Evolutionary conservation across 139 green algal genomes (phyloP), one percentile per base, ranked within the genome.

Genomic region (Chlamydomonas sp.): DNA sequence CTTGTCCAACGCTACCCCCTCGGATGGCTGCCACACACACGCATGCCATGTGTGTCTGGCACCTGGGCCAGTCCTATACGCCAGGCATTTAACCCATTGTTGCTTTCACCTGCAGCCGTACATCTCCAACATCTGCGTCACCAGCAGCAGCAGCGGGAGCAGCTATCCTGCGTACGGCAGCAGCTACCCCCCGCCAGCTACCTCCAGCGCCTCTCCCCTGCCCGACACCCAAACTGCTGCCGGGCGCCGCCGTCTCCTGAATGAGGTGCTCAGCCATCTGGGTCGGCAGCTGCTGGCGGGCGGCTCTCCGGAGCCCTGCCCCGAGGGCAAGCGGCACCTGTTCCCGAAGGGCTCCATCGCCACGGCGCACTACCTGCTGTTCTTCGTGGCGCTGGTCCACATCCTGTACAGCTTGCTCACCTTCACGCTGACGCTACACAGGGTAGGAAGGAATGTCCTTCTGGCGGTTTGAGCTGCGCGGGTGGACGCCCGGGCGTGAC

Each of bases 351-450:
- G 49, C 67, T 64, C 71, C 82, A 86, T 86, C 82, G 59, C 71
- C n/a, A 79, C 18, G 1, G 71, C 71, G 5, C 82, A 86, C 71
- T 86, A 86, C 82, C 82, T 86, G 71, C 71, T 86, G 59, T 86
- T 86, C 82, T 86, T 86, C 62, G 71, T 86, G 12, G 82, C 82
- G 9, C 60, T 86, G 61, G 71, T 86, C 3, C 82, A 86, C 69
- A 86, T 86, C 71, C n/a, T 79, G 9, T 86, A 86, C 82, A 86
- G 82, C 82, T 10, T 86, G 18, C 63, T 86, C 71, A 86, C 82
- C 61, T 86, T 86, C 82, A 86, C 60, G 20, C 61, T 86, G 14
- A 86, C 82, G 60, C 82, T 86, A 61, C 71, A 86, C 59, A 60
- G 82, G 82, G 82, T 86, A 8, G 59, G 62, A 49, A 49, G 31